Conservation (phyloP, 2,329 filamentous ascomycete species). For the Pestalotiopsis sp. region DNA sequence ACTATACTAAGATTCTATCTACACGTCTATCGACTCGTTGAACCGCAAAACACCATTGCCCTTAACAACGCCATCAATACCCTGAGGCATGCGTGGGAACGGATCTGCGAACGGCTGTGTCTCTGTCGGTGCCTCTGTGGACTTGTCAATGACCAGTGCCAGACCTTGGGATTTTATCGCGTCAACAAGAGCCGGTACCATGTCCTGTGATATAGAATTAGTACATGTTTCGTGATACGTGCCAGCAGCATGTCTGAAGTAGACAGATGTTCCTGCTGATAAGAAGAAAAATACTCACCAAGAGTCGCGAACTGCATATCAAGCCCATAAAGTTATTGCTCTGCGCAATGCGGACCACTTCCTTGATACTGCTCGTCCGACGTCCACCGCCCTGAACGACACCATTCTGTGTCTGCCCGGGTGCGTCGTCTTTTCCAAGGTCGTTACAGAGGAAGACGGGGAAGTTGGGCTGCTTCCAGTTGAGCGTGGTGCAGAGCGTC, state of each 20-base stretch:
- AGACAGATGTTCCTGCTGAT: background rate
- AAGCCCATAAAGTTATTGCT: constrained; percentile 98
- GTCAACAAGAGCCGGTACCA: constrained; percentile 88
- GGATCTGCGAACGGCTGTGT: constrained; percentile 44
- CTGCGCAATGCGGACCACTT: constrained; percentile 88
- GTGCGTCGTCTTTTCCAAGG: constrained; percentile 63
- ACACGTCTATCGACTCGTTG: constrained; percentile 85
- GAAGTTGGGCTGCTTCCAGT: constrained; percentile 99
- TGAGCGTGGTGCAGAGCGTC: constrained; percentile 87
- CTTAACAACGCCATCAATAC: constrained; percentile 85
- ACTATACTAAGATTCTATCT: constrained; percentile 20
- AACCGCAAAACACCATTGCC: constrained; percentile 88
- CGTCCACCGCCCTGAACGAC: constrained; percentile 61
- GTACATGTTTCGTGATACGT: constrained; percentile 18
- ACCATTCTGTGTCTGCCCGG: constrained; percentile 34
- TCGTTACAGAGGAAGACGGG: constrained; percentile 96
- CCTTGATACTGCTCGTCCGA: constrained; percentile 85
- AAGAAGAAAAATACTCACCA: constrained; percentile 61
- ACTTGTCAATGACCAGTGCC: constrained; percentile 87
- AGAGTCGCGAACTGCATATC: constrained; percentile 82
- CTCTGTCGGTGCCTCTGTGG: constrained; percentile 53
- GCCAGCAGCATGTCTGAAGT: background rate
- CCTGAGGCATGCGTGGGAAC: constrained; percentile 69
- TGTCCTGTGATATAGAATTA: constrained; percentile 60
- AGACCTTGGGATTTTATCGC: constrained; percentile 94